Percentiles rank a stretch among this genome's conserved stretches.
phyloP scores from a whole-genome alignment of 371 early-diverging fungal genomes.

The Furculomyces boomerangus region DNA sequence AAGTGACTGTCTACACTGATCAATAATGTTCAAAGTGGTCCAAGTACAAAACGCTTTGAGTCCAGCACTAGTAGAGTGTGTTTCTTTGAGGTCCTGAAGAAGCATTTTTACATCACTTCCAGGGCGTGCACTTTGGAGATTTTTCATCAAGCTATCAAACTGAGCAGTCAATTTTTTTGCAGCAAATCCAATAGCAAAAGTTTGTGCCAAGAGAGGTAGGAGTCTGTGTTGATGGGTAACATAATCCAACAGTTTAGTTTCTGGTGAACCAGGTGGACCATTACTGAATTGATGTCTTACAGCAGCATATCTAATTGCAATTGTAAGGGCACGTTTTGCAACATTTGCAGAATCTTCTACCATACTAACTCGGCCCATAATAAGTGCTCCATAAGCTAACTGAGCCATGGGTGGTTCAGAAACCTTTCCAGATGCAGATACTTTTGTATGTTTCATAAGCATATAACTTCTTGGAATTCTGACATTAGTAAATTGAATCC shows the following conservation, averaged over 20 bases:
- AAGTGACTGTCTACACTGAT: slow-evolving; percentile 75
- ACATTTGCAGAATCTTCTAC: slow-evolving; percentile 73
- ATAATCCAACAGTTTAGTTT: slow-evolving; percentile 81
- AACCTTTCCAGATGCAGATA: slow-evolving; percentile 52
- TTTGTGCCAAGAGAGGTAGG: slow-evolving; percentile 74
- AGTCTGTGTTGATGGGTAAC: slow-evolving; percentile 83
- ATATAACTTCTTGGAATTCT: slow-evolving; percentile 71
- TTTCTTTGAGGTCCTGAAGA: slow-evolving; percentile 68
- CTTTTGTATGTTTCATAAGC: slow-evolving; percentile 88
- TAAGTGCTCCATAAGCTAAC: slow-evolving; percentile 77
- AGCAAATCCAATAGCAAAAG: slow-evolving; percentile 80
- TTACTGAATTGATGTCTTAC: slow-evolving; percentile 79
- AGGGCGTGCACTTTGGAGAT: slow-evolving; percentile 43
- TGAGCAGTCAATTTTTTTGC: slow-evolving; percentile 61
- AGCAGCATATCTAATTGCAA: slow-evolving; percentile 80
- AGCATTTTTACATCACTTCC: slow-evolving; percentile 42
- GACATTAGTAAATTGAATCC: slow-evolving; percentile 77
- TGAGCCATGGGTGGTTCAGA: slow-evolving; percentile 45
- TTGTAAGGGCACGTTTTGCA: slow-evolving; percentile 76
- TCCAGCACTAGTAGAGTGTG: slow-evolving; percentile 81
- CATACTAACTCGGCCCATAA: slow-evolving; percentile 80
- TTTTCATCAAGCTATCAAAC: slow-evolving; percentile 57
- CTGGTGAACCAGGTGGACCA: slow-evolving; percentile 26
- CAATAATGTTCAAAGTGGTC: slow-evolving; percentile 68
- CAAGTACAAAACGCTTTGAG: slow-evolving; percentile 92